A percentile compares a stretch with the other conserved stretches of the same genome.
Evolutionary conservation across 352 stramenopile species (phyloP).

Genomic region (Phytophthora kernoviae): DNA sequence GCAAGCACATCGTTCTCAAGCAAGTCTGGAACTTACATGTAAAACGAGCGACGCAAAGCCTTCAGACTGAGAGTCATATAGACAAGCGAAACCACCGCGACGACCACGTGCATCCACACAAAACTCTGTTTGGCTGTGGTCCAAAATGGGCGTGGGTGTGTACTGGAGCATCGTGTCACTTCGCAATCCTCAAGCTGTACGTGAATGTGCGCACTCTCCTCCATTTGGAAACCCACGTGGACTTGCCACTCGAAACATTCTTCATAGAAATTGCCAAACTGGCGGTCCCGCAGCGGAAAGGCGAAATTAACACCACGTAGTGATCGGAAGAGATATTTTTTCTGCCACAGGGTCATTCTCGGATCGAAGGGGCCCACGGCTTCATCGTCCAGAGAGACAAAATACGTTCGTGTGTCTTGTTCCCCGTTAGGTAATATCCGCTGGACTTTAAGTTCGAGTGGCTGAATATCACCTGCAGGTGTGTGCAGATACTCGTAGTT

Average conservation of each 20-base stretch:
- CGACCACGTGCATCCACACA: conserved; percentile 77
- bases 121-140: conserved; percentile 61
- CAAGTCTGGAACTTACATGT: conserved; percentile 49
- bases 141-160: conserved; percentile 50
- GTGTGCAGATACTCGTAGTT: conserved; percentile 80
- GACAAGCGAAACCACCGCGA: conserved; percentile 45
- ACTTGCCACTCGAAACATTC: conserved; percentile 88
- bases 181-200: conserved; percentile 66
- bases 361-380: conserved; percentile 69
- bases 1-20: too few species aligned
- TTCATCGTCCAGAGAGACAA: conserved; percentile 37
- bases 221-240: conserved; percentile 51
- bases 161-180: conserved; percentile 52
- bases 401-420: conserved; percentile 46
- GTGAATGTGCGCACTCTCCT: conserved; percentile 53
- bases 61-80: conserved; percentile 73
- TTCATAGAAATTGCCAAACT: conserved; percentile 79
- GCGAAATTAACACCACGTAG: conserved; percentile 48
- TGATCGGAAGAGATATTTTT: conserved; percentile 57
- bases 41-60: conserved; percentile 56
- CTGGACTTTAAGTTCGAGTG: conserved; percentile 45
- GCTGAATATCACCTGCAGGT: conserved; percentile 27
- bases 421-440: conserved; percentile 37
- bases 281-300: conserved; percentile 68
- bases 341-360: conserved; percentile 34